Conservation (phyloP, 2,329 filamentous ascomycete species). For the Ascochyta fabae region DNA sequence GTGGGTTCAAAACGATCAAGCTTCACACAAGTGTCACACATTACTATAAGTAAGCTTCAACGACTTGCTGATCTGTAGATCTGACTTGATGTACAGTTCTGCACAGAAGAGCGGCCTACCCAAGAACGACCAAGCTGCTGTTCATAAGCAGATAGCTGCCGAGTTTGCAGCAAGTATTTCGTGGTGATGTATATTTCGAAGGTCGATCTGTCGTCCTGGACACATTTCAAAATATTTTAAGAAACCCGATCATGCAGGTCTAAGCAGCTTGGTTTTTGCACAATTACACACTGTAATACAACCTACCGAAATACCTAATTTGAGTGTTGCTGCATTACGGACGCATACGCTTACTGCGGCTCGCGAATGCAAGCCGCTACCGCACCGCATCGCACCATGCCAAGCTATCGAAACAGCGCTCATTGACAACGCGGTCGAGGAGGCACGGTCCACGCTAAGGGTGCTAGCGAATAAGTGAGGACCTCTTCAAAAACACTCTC, state of each 20-base stretch:
- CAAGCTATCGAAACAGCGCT: constrained; percentile 17
- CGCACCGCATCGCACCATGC: constrained; percentile 23
- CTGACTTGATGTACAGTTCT: not conserved
- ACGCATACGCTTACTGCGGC: constrained; percentile 1
- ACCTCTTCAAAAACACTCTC: too few relatives aligned
- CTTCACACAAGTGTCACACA: not conserved
- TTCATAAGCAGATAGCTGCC: not conserved
- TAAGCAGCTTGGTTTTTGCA: not conserved
- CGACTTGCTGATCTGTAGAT: constrained; percentile 11
- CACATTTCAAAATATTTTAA: constrained; percentile 1
- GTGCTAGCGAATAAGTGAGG: not conserved
- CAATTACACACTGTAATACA: not conserved
- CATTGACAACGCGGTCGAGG: constrained; percentile 2
- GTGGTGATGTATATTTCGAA: not conserved
- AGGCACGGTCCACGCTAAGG: not conserved
- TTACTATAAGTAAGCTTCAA: constrained; percentile 1
- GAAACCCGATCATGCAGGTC: not conserved
- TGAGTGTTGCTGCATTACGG: constrained; percentile 7
- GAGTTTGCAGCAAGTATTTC: not conserved
- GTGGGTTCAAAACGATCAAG: too few relatives aligned
- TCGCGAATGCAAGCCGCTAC: constrained; percentile 22
- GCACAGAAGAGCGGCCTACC: not conserved
- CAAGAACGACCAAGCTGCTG: not conserved
- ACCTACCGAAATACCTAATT: constrained; percentile 2
- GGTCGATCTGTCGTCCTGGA: not conserved